Conservation (phyloP, 2,329 filamentous ascomycete genomes). For the Colletotrichum sp. region DNA sequence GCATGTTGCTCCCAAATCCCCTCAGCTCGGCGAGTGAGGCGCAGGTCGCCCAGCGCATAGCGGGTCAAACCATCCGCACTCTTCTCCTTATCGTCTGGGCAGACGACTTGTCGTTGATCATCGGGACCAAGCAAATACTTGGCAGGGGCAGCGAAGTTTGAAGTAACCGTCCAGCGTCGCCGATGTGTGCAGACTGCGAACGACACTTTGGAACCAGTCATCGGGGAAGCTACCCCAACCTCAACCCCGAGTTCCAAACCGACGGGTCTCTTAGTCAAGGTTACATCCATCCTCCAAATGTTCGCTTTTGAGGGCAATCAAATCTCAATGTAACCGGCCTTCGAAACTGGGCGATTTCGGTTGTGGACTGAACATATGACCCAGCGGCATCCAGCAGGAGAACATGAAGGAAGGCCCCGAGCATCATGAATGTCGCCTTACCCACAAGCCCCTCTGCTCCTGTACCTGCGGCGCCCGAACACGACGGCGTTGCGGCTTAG, state of each 20-base stretch:
- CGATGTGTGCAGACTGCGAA: neutral
- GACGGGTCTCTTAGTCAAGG: neutral
- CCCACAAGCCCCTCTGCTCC: neutral
- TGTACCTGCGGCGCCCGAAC: neutral
- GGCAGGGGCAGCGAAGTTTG: neutral
- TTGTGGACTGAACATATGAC: no score
- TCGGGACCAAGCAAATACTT: neutral
- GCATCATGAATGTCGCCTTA: neutral
- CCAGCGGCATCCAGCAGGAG: neutral
- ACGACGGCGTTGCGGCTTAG: neutral
- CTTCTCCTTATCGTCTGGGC: neutral
- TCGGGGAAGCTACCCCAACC: neutral
- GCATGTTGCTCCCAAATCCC: neutral
- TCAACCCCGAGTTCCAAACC: neutral
- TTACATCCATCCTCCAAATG: neutral
- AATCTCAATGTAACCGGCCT: neutral
- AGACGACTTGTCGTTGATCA: neutral
- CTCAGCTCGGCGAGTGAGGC: slow-evolving; percentile 14
- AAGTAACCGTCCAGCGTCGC: neutral
- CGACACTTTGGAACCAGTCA: neutral
- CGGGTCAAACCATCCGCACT: neutral
- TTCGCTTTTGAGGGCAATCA: neutral
- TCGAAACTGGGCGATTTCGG: neutral
- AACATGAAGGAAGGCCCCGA: neutral
- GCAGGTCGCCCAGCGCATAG: neutral